phyloP scores from a whole-genome alignment of 495 filamentous ascomycete species.

The Trichoderma erinaceum region DNA sequence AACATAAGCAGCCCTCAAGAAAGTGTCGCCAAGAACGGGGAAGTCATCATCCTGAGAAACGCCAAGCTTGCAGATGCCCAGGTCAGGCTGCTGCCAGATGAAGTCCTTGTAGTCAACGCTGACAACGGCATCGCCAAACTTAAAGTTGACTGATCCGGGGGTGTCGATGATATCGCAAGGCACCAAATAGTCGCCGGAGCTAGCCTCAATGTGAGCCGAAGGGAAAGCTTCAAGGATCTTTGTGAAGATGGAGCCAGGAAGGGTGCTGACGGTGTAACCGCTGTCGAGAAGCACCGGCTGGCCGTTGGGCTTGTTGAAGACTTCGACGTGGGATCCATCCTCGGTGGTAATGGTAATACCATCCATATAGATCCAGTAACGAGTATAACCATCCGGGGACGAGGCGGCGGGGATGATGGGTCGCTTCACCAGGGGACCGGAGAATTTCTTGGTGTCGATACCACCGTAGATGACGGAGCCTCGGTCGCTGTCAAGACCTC shows the following conservation, averaged over 20 bases:
- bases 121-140: constrained; percentile 49
- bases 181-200: constrained; percentile 12
- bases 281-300: constrained; percentile 67
- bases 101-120: constrained; percentile 63
- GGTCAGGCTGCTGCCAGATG: constrained; percentile 17
- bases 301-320: constrained; percentile 12
- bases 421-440: constrained; percentile 58
- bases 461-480: constrained; percentile 71
- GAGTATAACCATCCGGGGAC: constrained; percentile 22
- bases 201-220: constrained; percentile 29
- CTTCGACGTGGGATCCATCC: constrained; percentile 19
- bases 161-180: constrained; percentile 31
- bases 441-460: constrained; percentile 70
- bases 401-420: constrained; percentile 47
- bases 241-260: constrained; percentile 54
- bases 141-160: constrained; percentile 47
- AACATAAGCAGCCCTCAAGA: constrained; percentile 78
- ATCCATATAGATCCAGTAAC: constrained; percentile 24
- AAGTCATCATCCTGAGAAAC: constrained; percentile 34
- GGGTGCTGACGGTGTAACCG: constrained; percentile 66
- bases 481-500: constrained; percentile 10
- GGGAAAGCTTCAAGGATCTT: constrained; percentile 45
- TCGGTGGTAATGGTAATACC: constrained; percentile 23
- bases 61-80: constrained; percentile 27
- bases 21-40: constrained; percentile 75